phyloP scores from a whole-genome alignment of 2,329 filamentous ascomycete species.

The Aspergillus fumigatus region DNA sequence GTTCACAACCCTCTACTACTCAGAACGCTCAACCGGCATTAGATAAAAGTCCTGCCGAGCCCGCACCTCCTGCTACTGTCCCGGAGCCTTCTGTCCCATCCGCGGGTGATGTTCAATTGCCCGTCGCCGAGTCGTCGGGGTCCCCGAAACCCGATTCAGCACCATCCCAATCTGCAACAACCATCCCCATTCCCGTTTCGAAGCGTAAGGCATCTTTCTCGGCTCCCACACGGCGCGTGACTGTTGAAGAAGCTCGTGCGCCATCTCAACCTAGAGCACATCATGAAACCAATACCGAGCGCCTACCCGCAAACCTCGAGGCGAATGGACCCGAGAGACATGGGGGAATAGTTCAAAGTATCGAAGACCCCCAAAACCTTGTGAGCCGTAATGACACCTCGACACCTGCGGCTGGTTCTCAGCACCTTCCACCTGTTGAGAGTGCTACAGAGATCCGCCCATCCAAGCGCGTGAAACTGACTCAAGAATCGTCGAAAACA shows the following conservation, averaged over 20 bases:
- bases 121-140: constrained; percentile 13
- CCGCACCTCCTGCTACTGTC: constrained; percentile 6
- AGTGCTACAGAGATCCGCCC: constrained; percentile 19
- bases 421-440: constrained; percentile 4
- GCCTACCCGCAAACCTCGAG: constrained; percentile 10
- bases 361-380: constrained; percentile 6
- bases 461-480: constrained; percentile 26
- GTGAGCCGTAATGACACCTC: constrained; percentile 3
- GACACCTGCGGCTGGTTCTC: constrained; percentile 4
- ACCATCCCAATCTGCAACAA: constrained; percentile 10
- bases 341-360: constrained; percentile 1
- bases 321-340: constrained; percentile 10
- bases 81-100: constrained; percentile 7
- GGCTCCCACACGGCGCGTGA: constrained; percentile 6
- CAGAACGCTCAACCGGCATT: constrained; percentile 22
- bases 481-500: constrained; percentile 3
- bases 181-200: constrained; percentile 26
- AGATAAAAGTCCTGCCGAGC: constrained; percentile 15
- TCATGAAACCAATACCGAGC: constrained; percentile 11
- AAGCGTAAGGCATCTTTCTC: constrained; percentile 24
- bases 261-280: constrained; percentile 13
- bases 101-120: constrained; percentile 12
- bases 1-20: constrained; percentile 29
- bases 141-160: constrained; percentile 1
- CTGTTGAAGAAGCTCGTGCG: constrained; percentile 9